Conservation (phyloP, 1,139 yeast genomes). For the Chernovozyma aurita region DNA sequence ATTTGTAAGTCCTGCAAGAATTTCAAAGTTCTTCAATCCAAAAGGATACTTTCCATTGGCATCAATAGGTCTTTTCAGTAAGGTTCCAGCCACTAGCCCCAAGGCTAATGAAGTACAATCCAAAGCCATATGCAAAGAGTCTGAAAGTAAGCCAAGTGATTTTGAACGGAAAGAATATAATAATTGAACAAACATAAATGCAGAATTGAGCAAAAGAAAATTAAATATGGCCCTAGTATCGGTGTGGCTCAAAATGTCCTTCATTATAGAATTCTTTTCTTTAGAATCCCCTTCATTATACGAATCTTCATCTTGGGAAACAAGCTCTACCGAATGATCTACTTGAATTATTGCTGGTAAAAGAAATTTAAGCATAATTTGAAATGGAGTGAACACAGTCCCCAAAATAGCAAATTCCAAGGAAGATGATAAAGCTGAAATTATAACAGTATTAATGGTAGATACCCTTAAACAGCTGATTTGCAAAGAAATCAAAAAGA, state of each 20-base stretch:
- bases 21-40: constrained; percentile 81
- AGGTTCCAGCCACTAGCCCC: constrained; percentile 80
- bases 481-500: constrained; percentile 23
- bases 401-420: constrained; percentile 21
- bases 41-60: constrained; percentile 77
- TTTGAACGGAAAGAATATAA: constrained; percentile 88
- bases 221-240: constrained; percentile 90
- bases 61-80: constrained; percentile 40
- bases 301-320: constrained; percentile 6
- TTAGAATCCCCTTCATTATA: background rate
- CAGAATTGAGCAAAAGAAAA: constrained; percentile 75
- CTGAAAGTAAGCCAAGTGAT: constrained; percentile 86
- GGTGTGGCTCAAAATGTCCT: constrained; percentile 49
- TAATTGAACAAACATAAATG: constrained; percentile 92
- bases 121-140: constrained; percentile 91
- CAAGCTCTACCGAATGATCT: constrained; percentile 10
- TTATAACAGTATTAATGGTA: constrained; percentile 14
- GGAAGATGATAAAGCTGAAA: constrained; percentile 16
- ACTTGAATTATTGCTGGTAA: constrained; percentile 17
- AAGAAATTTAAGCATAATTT: constrained; percentile 10
- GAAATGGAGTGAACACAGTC: constrained; percentile 8
- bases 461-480: constrained; percentile 18
- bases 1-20: constrained; percentile 91
- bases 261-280: constrained; percentile 16
- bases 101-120: constrained; percentile 89